Evolutionary conservation across 176 grass and related monocot genomes (phyloP).

Genomic region (Zoysia pacifica): DNA sequence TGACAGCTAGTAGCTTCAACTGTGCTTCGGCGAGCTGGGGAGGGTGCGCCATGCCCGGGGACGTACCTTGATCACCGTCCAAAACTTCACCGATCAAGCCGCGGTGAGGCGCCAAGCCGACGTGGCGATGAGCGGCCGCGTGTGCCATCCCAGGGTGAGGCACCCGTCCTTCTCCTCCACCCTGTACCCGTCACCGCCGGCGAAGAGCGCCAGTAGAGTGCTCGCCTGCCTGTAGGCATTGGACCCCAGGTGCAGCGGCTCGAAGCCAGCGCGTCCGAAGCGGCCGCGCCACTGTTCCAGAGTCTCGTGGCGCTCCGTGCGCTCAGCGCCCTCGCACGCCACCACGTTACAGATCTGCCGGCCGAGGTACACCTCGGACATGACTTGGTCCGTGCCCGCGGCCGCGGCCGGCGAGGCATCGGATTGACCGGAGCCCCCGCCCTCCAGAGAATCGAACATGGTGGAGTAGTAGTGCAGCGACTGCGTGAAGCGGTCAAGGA

Average conservation of each 20-base stretch:
- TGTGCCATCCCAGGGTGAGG: conserved; percentile 88
- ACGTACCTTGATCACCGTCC: conserved; percentile 28
- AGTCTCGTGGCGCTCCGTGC: conserved; percentile 89
- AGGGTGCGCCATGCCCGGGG: conserved; percentile 3
- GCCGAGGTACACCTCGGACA: conserved; percentile 89
- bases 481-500: conserved; percentile 89
- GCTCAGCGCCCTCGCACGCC: conserved; percentile 77
- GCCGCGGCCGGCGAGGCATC: conserved; percentile 27
- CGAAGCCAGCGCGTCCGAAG: conserved; percentile 66
- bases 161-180: conserved; percentile 94
- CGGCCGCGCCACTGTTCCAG: conserved; percentile 75
- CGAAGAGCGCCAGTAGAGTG: conserved; percentile 85
- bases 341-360: conserved; percentile 97
- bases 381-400: conserved; percentile 56
- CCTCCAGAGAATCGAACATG: conserved; percentile 96
- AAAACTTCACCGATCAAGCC: conserved; percentile 36
- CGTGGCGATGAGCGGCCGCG: conserved; percentile 87
- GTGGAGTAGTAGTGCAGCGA: conserved; percentile 95
- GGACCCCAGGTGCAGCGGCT: conserved; percentile 84
- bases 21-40: conserved; percentile 28
- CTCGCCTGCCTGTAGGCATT: conserved; percentile 97
- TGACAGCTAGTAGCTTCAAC: conserved; percentile 36
- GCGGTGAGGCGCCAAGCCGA: conserved; percentile 75
- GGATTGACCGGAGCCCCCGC: conserved; percentile 47
- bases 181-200: conserved; percentile 85